Conservation (phyloP, 169 alveolate species). For the Cyclospora cayetanensis region DNA sequence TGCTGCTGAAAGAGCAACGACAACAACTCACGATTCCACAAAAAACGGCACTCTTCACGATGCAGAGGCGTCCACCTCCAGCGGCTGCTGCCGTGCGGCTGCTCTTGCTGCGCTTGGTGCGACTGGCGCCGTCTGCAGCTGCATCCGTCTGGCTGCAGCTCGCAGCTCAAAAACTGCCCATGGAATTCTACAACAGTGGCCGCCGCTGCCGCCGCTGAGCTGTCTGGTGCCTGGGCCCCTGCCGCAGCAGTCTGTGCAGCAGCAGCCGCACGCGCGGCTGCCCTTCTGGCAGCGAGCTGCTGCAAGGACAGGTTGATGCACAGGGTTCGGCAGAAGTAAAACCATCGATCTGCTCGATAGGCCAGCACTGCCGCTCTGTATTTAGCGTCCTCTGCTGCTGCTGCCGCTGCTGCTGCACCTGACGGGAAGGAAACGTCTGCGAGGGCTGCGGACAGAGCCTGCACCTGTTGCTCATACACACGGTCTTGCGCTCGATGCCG, state of each 20-base stretch:
- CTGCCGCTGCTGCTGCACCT: not conserved
- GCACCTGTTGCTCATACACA: not conserved
- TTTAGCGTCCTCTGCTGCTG: not conserved
- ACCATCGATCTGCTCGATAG: not conserved
- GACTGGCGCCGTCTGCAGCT: not conserved
- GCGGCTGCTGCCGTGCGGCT: not conserved
- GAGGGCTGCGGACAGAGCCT: not conserved
- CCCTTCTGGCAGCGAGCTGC: not conserved
- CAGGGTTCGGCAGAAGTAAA: not conserved
- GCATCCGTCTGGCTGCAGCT: not conserved
- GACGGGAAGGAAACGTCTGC: not conserved
- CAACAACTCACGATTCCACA: conserved; percentile 38
- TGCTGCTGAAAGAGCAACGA: not conserved
- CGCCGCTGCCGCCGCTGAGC: not conserved
- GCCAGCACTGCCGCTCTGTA: not conserved
- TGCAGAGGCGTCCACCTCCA: not conserved
- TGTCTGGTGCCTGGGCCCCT: not conserved
- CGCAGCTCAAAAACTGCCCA: conserved; percentile 5
- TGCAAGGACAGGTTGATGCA: not conserved
- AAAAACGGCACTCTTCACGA: conserved; percentile 11
- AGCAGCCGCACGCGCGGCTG: not conserved
- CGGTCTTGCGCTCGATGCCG: not conserved
- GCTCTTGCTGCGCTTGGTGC: not conserved
- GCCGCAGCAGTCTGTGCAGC: not conserved
- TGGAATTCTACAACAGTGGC: not conserved